Conservation (phyloP, 2,329 filamentous ascomycete genomes). For the Sclerotinia subarctica region DNA sequence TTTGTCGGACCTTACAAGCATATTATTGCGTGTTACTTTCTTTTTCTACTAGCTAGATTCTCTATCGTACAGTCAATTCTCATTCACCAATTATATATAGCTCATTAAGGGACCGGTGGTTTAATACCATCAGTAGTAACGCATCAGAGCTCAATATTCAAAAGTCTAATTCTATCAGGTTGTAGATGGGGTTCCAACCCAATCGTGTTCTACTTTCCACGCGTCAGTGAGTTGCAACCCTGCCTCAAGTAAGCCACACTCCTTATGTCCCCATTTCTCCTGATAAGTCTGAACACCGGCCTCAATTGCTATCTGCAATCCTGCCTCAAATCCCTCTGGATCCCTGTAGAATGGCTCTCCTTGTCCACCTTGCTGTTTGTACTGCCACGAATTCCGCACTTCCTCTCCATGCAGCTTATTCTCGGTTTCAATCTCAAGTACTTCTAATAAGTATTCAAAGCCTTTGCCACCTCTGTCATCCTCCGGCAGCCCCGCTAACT, state of each 20-base stretch:
- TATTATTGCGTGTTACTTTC: too few species aligned
- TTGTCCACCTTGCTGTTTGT: slow-evolving; percentile 48
- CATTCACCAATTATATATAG: not conserved
- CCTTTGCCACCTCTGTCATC: slow-evolving; percentile 22
- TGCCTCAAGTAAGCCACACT: slow-evolving; percentile 42
- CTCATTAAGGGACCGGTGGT: not conserved
- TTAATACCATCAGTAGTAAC: not conserved
- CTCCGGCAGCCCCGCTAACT: not conserved
- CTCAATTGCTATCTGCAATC: slow-evolving; percentile 46
- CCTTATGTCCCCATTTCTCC: slow-evolving; percentile 47
- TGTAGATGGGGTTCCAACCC: slow-evolving; percentile 23
- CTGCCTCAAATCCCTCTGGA: slow-evolving; percentile 45
- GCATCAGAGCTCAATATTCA: not conserved
- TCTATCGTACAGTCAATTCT: not conserved
- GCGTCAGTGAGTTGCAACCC: slow-evolving; percentile 44
- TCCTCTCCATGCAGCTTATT: slow-evolving; percentile 30
- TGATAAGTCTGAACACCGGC: slow-evolving; percentile 43
- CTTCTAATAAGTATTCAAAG: slow-evolving; percentile 37
- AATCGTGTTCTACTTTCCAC: slow-evolving; percentile 47
- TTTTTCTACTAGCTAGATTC: not conserved
- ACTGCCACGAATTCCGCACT: slow-evolving; percentile 51
- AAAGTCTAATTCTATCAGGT: not conserved
- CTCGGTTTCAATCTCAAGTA: slow-evolving; percentile 37
- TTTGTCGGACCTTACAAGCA: too few species aligned
- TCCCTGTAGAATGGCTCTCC: slow-evolving; percentile 54